Evolutionary conservation across 768 basidiomycete genomes (phyloP).

Genomic region (Cantharellus cinnabarinus): DNA sequence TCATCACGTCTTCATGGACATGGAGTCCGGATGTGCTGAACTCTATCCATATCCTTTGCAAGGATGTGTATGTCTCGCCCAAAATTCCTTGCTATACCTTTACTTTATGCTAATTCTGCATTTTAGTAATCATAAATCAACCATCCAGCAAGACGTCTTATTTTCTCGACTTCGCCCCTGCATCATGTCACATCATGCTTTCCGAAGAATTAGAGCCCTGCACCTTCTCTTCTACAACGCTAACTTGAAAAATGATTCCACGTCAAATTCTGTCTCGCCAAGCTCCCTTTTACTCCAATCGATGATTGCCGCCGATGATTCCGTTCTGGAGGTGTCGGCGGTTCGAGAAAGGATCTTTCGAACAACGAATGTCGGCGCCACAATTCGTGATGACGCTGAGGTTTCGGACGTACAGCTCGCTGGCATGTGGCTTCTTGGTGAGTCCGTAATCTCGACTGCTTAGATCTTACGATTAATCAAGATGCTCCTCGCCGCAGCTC

Average conservation of each 20-base stretch:
- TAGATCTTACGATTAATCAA: not conserved
- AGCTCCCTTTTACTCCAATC: too few species aligned
- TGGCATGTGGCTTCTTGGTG: conserved; percentile 54
- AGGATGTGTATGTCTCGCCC: not conserved
- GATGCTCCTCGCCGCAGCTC: conserved; percentile 26
- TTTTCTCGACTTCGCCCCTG: too few species aligned
- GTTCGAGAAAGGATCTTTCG: conserved; percentile 68
- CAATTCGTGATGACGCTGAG: conserved; percentile 30
- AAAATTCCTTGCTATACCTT: too few species aligned
- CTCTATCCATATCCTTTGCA: not conserved
- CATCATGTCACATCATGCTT: too few species aligned
- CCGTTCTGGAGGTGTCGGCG: conserved; percentile 55
- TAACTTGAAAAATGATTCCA: too few species aligned
- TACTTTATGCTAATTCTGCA: too few species aligned
- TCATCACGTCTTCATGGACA: not conserved
- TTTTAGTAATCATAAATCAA: too few species aligned
- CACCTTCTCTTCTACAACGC: too few species aligned
- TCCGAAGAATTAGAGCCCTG: too few species aligned
- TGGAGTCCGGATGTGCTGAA: not conserved
- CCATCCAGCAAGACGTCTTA: too few species aligned
- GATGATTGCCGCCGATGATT: conserved; percentile 52
- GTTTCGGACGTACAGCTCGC: conserved; percentile 38
- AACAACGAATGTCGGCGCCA: conserved; percentile 49
- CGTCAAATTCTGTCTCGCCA: too few species aligned
- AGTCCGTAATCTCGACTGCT: conserved; percentile 9